Base-by-base conservation (phyloP, 2,329 filamentous ascomycete species). In the Penicillium verrucosum region DNA sequence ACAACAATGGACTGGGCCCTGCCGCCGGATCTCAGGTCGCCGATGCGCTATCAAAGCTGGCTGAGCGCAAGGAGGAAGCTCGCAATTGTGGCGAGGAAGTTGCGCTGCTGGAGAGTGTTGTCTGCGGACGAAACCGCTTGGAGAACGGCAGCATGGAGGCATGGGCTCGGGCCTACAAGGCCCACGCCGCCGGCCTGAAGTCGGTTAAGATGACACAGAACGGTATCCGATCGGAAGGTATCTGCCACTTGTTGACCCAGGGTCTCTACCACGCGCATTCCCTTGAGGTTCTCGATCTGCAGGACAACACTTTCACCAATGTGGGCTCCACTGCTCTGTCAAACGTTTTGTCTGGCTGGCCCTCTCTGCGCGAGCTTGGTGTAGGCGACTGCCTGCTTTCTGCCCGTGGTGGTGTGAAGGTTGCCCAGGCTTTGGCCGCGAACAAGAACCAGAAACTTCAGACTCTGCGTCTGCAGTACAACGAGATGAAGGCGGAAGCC, bases 141-240 rank as follows among this genome's bases (percentile, higher is more conserved):
- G 94, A 99, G 79, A 96, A 92, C 68, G 94, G 93, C 65, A 94
- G 89, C 71, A 99, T 99, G 94, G 85, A 85, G 14, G 92, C 93
- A 0, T 99, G 94, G 94, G 92, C 92, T 41, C 89, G 88, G 73
- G 83, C 91, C 1, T 97, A 90, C 74, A 85, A 86, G 68, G 87
- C 93, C 56, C 91, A 97, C 70, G 78, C 75, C 72, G 86, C 83
- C 63, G 88, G 89, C 56, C 84, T 99, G 61, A 89, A 88, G 76
- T 86, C 86, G 57, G 85, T 99, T 65, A 95, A 93, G 81, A 97
- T 99, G 94, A 91, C 96, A 27, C 94, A 97, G 77, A 97, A 99
- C 73, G 94, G 94, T 51, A 99, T 99, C 66, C 85, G 94, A 42
- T 90, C 93, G 71, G 92, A 97, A 75, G 94, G 94, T 59, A 94